A percentile compares a stretch with the other conserved stretches of the same genome.
Evolutionary conservation across 1,139 yeast genomes (phyloP).

Genomic region (Suhomyces kunorum): DNA sequence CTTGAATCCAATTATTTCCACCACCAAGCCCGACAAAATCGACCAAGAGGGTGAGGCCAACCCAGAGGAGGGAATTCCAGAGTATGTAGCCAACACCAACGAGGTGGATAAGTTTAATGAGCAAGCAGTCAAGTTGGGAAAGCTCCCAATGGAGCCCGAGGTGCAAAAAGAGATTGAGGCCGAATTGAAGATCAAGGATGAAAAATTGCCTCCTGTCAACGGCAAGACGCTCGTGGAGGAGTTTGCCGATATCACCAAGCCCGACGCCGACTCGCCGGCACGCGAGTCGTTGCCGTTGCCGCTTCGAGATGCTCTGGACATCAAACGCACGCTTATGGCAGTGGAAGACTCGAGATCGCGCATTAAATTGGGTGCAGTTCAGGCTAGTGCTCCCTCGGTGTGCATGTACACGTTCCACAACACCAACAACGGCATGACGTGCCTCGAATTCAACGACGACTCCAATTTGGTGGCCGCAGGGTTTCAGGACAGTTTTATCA

Average conservation of each 20-base stretch:
- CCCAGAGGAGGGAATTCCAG: slow-evolving; percentile 67
- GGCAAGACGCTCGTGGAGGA: slow-evolving; percentile 50
- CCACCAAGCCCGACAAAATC: slow-evolving; percentile 48
- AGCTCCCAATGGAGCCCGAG: slow-evolving; percentile 82
- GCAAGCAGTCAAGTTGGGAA: slow-evolving; percentile 78
- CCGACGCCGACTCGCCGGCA: slow-evolving; percentile 65
- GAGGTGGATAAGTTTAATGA: slow-evolving; percentile 63
- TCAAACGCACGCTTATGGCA: slow-evolving; percentile 72
- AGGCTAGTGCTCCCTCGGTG: slow-evolving; percentile 87
- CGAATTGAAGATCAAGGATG: slow-evolving; percentile 78
- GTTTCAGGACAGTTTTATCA: slow-evolving; percentile 86
- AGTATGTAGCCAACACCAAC: slow-evolving; percentile 49
- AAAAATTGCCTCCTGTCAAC: slow-evolving; percentile 39
- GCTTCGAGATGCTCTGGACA: slow-evolving; percentile 73
- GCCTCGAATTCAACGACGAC: slow-evolving; percentile 83
- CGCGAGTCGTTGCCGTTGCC: slow-evolving; percentile 83
- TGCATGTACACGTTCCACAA: slow-evolving; percentile 99
- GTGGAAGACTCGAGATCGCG: slow-evolving; percentile 82
- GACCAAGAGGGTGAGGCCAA: slow-evolving; percentile 50
- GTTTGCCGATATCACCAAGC: slow-evolving; percentile 49
- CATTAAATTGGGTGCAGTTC: slow-evolving; percentile 60
- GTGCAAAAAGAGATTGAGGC: slow-evolving; percentile 82
- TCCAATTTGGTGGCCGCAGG: slow-evolving; percentile 90
- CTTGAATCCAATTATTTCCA: slow-evolving; percentile 65
- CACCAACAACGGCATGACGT: slow-evolving; percentile 83